Conservation (phyloP, 331 rosid species). For the Acacia pycnantha region DNA sequence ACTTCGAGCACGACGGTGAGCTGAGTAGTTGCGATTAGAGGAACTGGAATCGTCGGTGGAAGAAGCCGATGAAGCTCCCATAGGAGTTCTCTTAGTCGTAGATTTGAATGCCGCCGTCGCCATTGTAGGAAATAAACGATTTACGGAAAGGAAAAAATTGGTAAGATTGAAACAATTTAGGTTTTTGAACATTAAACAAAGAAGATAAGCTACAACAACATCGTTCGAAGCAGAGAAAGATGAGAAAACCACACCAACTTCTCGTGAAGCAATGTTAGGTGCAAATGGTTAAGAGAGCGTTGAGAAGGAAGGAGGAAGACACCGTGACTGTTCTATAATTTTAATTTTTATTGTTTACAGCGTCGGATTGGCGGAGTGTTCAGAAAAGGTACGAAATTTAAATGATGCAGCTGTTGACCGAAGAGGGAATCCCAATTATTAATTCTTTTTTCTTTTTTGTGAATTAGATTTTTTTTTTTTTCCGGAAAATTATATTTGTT, state of each 20-base stretch:
- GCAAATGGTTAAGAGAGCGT: neutral
- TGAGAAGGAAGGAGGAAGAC: neutral
- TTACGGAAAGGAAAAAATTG: neutral
- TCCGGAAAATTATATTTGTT: too few species aligned
- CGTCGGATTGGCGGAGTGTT: constrained; percentile 4
- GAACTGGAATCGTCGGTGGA: constrained; percentile 52
- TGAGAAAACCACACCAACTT: neutral
- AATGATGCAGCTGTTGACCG: neutral
- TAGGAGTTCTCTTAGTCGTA: constrained; percentile 68
- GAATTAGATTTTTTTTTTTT: too few species aligned
- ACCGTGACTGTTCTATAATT: neutral
- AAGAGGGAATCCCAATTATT: neutral
- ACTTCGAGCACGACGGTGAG: constrained; percentile 86
- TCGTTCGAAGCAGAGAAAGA: neutral
- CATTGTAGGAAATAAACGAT: constrained; percentile 34
- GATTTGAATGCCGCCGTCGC: constrained; percentile 98
- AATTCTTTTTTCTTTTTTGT: neutral
- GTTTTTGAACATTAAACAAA: constrained; percentile 18
- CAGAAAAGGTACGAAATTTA: neutral
- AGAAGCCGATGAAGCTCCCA: constrained; percentile 47
- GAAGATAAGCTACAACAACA: neutral
- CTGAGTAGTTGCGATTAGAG: constrained; percentile 40
- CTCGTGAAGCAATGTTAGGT: neutral
- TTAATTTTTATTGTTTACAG: neutral
- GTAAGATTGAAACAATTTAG: constrained; percentile 8